Evolutionary conservation across 2,329 filamentous ascomycete species (phyloP).

Genomic region (Venturia pyrina): DNA sequence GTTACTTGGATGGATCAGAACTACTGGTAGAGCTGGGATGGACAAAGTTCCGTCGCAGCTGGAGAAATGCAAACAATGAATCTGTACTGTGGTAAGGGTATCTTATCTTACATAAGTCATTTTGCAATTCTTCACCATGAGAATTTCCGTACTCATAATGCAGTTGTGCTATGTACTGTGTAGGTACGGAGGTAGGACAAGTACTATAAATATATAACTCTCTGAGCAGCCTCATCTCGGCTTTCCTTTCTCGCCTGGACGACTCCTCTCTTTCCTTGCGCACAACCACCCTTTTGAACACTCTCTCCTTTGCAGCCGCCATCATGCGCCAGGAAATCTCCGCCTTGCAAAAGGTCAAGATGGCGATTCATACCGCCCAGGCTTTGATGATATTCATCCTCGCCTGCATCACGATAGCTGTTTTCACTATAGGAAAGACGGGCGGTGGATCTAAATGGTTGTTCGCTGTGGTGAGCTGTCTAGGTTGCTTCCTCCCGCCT

Average conservation of each 20-base stretch:
- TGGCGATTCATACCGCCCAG: slow-evolving; percentile 44
- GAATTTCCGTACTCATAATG: neutral
- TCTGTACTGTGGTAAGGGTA: too few species aligned
- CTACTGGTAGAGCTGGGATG: too few species aligned
- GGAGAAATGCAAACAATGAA: neutral
- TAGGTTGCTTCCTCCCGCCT: neutral
- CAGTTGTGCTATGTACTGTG: neutral
- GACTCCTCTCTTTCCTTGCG: neutral
- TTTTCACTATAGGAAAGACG: slow-evolving; percentile 43
- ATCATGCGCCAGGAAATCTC: slow-evolving; percentile 34
- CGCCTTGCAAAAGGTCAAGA: slow-evolving; percentile 46
- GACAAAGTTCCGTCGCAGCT: too few species aligned
- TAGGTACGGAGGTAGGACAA: too few species aligned
- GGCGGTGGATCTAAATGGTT: slow-evolving; percentile 47
- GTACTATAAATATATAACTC: neutral
- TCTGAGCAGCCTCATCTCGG: neutral
- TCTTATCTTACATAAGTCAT: too few species aligned
- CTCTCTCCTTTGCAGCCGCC: neutral
- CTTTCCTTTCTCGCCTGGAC: neutral
- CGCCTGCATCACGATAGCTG: slow-evolving; percentile 47
- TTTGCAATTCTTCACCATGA: too few species aligned
- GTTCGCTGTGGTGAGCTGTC: slow-evolving; percentile 43
- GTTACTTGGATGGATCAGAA: too few species aligned
- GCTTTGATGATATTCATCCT: slow-evolving; percentile 47
- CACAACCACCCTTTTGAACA: neutral